Percentiles rank a stretch among this genome's conserved stretches.
phyloP scores from a whole-genome alignment of 176 grass and related monocot species.

The Ensete glaucum region DNA sequence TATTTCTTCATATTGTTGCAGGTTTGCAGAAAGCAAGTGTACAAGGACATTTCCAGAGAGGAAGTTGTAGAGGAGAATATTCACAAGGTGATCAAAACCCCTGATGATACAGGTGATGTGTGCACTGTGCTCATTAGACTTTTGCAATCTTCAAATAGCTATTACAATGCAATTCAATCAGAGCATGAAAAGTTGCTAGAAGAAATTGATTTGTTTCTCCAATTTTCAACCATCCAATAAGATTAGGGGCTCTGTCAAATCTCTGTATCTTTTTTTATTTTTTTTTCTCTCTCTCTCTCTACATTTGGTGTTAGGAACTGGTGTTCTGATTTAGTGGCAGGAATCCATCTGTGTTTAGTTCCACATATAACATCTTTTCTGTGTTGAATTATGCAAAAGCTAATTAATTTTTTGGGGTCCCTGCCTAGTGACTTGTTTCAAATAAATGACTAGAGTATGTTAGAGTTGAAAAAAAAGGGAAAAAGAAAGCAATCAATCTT shows the following conservation, averaged over 20 bases:
- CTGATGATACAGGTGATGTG: slow-evolving; percentile 29
- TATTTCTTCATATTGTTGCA: slow-evolving; percentile 20
- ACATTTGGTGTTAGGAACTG: too few species aligned
- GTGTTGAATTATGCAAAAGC: too few species aligned
- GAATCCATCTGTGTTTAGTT: too few species aligned
- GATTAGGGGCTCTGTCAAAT: background rate
- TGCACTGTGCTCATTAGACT: slow-evolving; percentile 38
- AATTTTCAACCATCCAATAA: slow-evolving; percentile 1
- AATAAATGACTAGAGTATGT: too few species aligned
- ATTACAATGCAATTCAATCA: slow-evolving; percentile 6
- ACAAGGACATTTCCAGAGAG: slow-evolving; percentile 36
- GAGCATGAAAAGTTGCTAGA: slow-evolving; percentile 49
- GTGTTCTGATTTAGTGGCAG: too few species aligned
- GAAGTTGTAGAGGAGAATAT: slow-evolving; percentile 23
- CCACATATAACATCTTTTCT: too few species aligned
- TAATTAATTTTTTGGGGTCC: too few species aligned
- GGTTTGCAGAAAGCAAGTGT: slow-evolving; percentile 62
- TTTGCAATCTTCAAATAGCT: slow-evolving; percentile 30
- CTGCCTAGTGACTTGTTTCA: too few species aligned
- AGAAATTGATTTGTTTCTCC: slow-evolving; percentile 74
- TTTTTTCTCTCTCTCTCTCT: too few species aligned
- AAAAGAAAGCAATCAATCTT: too few species aligned
- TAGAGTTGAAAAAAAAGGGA: too few species aligned
- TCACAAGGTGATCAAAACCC: slow-evolving; percentile 5
- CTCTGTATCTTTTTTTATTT: too few species aligned